These are phyloP conservation scores for Remersonia thermophila DNA, from an alignment of 2,329 filamentous ascomycete genomes.

Conservation along the genomic window DNA sequence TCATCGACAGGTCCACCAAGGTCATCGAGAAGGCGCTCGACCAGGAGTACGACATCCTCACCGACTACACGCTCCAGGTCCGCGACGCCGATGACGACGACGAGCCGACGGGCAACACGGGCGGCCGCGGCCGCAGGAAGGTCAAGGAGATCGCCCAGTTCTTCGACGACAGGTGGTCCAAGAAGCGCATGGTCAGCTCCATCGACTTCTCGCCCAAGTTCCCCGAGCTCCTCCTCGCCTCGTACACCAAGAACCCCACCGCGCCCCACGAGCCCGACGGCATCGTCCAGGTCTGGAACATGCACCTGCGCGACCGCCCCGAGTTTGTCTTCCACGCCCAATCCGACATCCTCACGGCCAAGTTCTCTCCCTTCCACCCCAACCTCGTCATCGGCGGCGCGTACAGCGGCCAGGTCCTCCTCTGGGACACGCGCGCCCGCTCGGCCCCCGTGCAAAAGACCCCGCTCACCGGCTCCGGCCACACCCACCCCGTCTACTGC, in stretches of 20 bases:
- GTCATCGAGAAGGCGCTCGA: conserved; percentile 93
- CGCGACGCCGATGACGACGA: conserved; percentile 65
- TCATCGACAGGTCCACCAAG: conserved; percentile 90
- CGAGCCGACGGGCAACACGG: conserved; percentile 57
- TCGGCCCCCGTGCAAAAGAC: conserved; percentile 91
- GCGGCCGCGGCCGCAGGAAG: conserved; percentile 58
- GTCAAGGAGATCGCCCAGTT: conserved; percentile 87
- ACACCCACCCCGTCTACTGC: conserved; percentile 93
- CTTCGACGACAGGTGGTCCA: conserved; percentile 90
- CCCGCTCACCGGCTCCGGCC: conserved; percentile 83
- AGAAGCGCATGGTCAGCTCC: conserved; percentile 93
- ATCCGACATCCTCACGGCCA: conserved; percentile 87
- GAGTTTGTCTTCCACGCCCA: conserved; percentile 96
- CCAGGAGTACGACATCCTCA: conserved; percentile 90
- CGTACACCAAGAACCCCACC: conserved; percentile 94
- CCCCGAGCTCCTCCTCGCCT: conserved; percentile 80
- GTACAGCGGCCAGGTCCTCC: conserved; percentile 88
- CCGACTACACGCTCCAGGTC: conserved; percentile 80
- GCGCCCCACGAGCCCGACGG: conserved; percentile 90
- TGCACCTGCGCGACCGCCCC: conserved; percentile 83
- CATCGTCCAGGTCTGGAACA: conserved; percentile 92
- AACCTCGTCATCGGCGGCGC: conserved; percentile 92
- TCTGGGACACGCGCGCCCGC: conserved; percentile 92
- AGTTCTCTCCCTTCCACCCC: conserved; percentile 97
- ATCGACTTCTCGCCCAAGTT: conserved; percentile 95